phyloP scores from a whole-genome alignment of 2,329 filamentous ascomycete species.

The Aspergillus fumigatus region DNA sequence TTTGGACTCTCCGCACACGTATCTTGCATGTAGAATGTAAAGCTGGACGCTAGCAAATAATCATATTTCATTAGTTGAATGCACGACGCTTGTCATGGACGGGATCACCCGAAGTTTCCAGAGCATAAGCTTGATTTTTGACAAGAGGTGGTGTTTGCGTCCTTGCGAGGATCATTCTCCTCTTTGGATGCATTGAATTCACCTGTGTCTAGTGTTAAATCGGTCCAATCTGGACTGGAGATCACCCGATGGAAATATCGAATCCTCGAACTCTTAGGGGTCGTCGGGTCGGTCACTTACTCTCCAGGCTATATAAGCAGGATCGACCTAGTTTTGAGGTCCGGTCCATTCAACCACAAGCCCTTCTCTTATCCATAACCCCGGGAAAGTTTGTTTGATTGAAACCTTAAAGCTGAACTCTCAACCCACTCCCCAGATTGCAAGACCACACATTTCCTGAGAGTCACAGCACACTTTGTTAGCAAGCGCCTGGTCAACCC shows the following conservation, averaged over 20 bases:
- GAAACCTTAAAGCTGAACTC: neutral
- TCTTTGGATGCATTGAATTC: constrained; percentile 19
- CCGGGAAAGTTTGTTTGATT: neutral
- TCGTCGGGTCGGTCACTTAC: neutral
- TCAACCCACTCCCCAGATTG: neutral
- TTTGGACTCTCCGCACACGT: constrained; percentile 8
- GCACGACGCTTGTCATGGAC: constrained; percentile 22
- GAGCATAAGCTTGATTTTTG: constrained; percentile 6
- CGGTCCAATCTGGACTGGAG: constrained; percentile 19
- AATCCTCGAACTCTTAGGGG: neutral
- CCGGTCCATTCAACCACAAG: constrained; percentile 13
- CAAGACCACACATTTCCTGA: neutral
- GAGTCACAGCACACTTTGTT: neutral
- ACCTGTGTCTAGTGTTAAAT: constrained; percentile 6
- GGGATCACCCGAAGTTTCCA: constrained; percentile 20
- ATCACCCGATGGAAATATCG: constrained; percentile 17
- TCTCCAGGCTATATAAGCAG: constrained; percentile 16
- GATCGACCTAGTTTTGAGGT: constrained; percentile 4
- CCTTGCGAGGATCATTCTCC: constrained; percentile 11
- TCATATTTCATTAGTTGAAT: constrained; percentile 7
- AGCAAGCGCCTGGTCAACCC: neutral
- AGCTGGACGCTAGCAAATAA: constrained; percentile 4
- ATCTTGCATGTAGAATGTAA: constrained; percentile 9
- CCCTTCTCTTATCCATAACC: neutral
- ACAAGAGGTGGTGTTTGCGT: constrained; percentile 19